Evolutionary conservation across 345 rosid genomes (phyloP), one percentile per base, ranked within the genome.

Genomic region (Salix koriyanagi): DNA sequence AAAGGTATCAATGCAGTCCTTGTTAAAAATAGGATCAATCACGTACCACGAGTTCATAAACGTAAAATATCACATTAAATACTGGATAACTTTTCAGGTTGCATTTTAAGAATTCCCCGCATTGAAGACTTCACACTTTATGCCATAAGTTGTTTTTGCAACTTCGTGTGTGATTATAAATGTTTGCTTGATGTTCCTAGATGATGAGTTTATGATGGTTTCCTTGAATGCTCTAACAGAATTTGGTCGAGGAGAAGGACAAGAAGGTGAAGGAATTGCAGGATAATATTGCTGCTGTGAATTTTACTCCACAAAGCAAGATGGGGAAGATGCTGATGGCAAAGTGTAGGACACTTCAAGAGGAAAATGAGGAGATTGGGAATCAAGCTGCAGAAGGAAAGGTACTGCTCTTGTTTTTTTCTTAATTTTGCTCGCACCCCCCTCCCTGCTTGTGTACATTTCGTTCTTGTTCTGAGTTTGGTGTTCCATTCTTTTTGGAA

Each of bases 341-440:
- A 21, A 96, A 96, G 80, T 94, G 98, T 77, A 90, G 88, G 83
- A 94, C 99, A 64, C 78, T 92, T 80, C 95, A 88, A 80, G 99
- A 94, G 84, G 99, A 96, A 88, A 96, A 96, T 77, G 97, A 94
- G 79, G 99, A 96, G 86, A 92, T 96, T 77, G 99, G 98, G 74
- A 88, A 86, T 77, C 97, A 92, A 87, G 97, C 97, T 72, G 87
- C 96, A 61, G 99, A 94, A 86, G 99, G 99, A 83, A 92, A 92
- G 97, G 98, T 93, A 83, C 41, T 65, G 71, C 36, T 32, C 25
- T 41, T 69, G 28, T 15, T 25, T 34, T 21, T 56, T 26, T 50
- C 42, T 77, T 26, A 19, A 32, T 58, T 74, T 58, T 81, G 78
- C 21, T 62, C 25, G 26, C 65, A 10, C 13, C 12, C 16, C 50